These are phyloP conservation scores for Xylariomycetidae sp. DNA, from an alignment of 2,329 filamentous ascomycete genomes.

Conservation along the genomic window DNA sequence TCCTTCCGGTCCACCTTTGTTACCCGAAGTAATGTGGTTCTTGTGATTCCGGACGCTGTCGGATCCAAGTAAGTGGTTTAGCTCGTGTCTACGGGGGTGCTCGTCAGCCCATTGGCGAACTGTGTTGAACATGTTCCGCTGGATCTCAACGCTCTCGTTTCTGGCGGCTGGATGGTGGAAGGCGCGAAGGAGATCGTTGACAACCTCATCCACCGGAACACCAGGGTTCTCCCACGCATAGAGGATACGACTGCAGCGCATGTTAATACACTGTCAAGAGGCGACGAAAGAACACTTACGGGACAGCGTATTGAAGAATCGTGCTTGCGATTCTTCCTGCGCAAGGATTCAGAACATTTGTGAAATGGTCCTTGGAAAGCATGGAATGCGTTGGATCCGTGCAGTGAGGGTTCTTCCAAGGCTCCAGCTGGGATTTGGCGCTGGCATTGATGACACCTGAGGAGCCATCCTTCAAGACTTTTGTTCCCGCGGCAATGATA, in stretches of 20 bases:
- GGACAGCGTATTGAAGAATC: slow-evolving; percentile 80
- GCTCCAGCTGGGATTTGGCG: slow-evolving; percentile 69
- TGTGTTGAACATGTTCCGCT: slow-evolving; percentile 81
- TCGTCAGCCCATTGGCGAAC: slow-evolving; percentile 76
- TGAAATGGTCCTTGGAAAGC: slow-evolving; percentile 80
- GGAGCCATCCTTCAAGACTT: slow-evolving; percentile 79
- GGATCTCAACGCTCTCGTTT: slow-evolving; percentile 69
- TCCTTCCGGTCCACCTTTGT: slow-evolving; percentile 24
- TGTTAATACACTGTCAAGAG: no score
- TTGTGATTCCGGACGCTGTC: slow-evolving; percentile 76
- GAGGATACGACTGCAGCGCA: slow-evolving; percentile 66
- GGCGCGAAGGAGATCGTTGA: slow-evolving; percentile 71
- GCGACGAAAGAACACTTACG: slow-evolving; percentile 42
- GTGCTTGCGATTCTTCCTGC: slow-evolving; percentile 68
- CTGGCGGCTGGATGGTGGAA: slow-evolving; percentile 90
- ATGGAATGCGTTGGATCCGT: slow-evolving; percentile 78
- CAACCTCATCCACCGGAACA: slow-evolving; percentile 75
- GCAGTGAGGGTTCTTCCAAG: slow-evolving; percentile 70
- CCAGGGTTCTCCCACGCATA: slow-evolving; percentile 90
- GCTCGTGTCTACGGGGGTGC: slow-evolving; percentile 57
- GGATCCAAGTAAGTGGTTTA: slow-evolving; percentile 73
- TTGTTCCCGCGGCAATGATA: slow-evolving; percentile 81
- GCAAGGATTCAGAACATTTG: slow-evolving; percentile 69
- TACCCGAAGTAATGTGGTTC: slow-evolving; percentile 58
- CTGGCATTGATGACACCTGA: slow-evolving; percentile 63